phyloP scores from a whole-genome alignment of 208 protist species.

The Trypanosoma platydactyli region DNA sequence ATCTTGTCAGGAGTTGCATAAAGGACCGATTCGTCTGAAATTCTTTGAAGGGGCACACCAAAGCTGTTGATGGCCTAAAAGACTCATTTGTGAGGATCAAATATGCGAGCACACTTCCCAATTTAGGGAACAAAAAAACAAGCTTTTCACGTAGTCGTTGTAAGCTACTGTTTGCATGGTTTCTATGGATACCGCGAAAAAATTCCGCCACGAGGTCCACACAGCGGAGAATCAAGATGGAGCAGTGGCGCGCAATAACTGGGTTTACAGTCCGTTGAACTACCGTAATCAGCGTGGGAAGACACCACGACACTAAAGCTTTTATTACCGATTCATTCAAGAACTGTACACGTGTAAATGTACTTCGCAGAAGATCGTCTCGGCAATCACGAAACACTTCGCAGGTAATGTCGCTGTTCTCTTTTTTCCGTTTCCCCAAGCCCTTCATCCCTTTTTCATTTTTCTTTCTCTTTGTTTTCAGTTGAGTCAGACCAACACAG shows the following conservation, averaged over 20 bases:
- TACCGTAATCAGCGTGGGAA: conserved; percentile 53
- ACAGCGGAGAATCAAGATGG: conserved; percentile 62
- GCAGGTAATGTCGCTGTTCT: not conserved
- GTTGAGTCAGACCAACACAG: not conserved
- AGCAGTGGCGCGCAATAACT: conserved; percentile 68
- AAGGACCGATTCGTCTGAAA: conserved; percentile 1
- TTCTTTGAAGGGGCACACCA: conserved; percentile 27
- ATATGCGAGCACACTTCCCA: conserved; percentile 17
- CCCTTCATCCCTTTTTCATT: not conserved
- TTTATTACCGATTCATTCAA: conserved; percentile 25
- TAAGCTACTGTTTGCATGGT: not conserved
- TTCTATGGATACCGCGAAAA: not conserved
- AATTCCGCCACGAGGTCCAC: conserved; percentile 47
- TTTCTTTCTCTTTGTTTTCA: not conserved
- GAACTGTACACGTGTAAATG: conserved; percentile 15
- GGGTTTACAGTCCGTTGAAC: conserved; percentile 66
- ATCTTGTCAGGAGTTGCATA: not conserved
- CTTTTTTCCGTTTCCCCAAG: not conserved
- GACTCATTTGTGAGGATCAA: conserved; percentile 2
- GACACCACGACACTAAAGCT: conserved; percentile 35
- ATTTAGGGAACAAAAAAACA: conserved; percentile 4
- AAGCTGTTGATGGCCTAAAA: not conserved
- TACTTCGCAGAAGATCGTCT: conserved; percentile 16
- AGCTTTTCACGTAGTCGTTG: conserved; percentile 3
- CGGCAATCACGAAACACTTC: conserved; percentile 4